Evolutionary conservation across 129 eudicot genomes (phyloP).

Genomic region (Mikania micrantha): DNA sequence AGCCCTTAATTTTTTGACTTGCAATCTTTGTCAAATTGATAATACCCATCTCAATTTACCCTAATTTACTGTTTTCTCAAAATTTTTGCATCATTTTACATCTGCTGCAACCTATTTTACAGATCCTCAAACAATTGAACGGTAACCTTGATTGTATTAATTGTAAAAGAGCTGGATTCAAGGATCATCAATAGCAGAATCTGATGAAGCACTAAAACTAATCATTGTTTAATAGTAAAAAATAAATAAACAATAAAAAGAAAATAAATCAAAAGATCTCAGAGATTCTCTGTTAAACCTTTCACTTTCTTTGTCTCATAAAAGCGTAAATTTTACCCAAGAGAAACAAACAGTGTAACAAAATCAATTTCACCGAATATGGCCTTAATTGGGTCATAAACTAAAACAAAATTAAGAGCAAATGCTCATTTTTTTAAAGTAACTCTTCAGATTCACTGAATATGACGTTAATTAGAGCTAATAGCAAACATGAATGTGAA

Average conservation of each 20-base stretch:
- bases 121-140: conserved; percentile 1
- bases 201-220: conserved; percentile 14
- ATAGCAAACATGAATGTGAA: background rate
- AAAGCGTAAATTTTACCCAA: conserved; percentile 20
- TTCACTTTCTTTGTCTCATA: conserved; percentile 29
- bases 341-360: conserved; percentile 4
- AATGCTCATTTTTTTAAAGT: background rate
- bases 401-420: background rate
- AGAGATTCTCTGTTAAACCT: conserved; percentile 19
- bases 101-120: background rate
- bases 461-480: conserved; percentile 9
- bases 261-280: conserved; percentile 14
- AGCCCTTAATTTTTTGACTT: conserved; percentile 3
- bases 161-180: conserved; percentile 5
- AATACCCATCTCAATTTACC: conserved; percentile 1
- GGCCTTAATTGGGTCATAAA: background rate
- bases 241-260: background rate
- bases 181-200: conserved; percentile 27
- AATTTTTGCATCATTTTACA: background rate
- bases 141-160: background rate
- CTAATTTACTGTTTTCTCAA: background rate
- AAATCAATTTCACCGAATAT: background rate
- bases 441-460: conserved; percentile 22
- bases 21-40: background rate
- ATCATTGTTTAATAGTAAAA: background rate